Conservation (phyloP, 495 filamentous ascomycete genomes). For the Aspergillus ostianus region DNA sequence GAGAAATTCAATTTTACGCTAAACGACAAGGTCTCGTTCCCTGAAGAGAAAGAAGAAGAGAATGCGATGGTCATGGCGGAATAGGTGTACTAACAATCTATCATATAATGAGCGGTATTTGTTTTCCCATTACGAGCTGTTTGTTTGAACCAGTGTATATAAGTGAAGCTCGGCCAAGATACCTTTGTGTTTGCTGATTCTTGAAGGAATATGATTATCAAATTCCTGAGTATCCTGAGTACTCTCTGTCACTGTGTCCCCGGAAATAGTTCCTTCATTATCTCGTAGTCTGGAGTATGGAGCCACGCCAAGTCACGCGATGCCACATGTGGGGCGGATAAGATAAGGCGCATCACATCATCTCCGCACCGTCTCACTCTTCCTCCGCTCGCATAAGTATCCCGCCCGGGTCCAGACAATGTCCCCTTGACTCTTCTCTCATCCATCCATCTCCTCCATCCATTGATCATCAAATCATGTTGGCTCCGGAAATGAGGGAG, state of each 20-base stretch:
- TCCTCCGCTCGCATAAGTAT: no score
- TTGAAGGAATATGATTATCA: slow-evolving; percentile 2
- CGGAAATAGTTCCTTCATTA: no score
- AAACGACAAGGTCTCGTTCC: slow-evolving; percentile 56
- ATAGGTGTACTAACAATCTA: neutral
- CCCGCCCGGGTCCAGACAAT: neutral
- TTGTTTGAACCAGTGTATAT: slow-evolving; percentile 5
- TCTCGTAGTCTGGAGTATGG: no score
- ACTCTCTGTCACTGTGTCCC: no score
- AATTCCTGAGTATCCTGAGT: no score
- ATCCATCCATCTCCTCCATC: slow-evolving; percentile 2
- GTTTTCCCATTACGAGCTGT: neutral
- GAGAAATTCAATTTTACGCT: slow-evolving; percentile 67
- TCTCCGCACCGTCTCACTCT: neutral
- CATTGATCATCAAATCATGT: slow-evolving; percentile 1
- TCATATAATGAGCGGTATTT: slow-evolving; percentile 1
- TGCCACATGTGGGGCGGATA: neutral
- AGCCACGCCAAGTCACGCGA: neutral
- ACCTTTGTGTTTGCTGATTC: slow-evolving; percentile 10
- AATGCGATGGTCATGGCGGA: neutral
- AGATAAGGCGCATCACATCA: slow-evolving; percentile 1
- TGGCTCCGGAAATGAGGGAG: slow-evolving; percentile 37
- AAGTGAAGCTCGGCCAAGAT: slow-evolving; percentile 10
- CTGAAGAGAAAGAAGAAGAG: slow-evolving; percentile 19
- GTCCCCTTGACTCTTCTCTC: neutral